Conservation (phyloP, 768 basidiomycete species). For the Rhodocollybia butyracea region DNA sequence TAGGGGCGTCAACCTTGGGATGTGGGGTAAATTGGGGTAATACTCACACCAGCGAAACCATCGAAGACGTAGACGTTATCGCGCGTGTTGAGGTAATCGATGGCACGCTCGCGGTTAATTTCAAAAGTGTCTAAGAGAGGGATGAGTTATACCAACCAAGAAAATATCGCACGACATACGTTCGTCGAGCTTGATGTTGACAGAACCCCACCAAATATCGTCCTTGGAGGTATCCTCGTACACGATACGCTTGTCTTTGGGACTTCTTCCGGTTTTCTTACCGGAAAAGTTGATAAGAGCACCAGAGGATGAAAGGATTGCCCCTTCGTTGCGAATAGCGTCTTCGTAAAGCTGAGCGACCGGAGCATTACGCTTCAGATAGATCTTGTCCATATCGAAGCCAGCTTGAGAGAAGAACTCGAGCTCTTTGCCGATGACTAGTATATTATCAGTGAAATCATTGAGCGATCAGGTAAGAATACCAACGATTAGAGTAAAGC, state of each 20-base stretch:
- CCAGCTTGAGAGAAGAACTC: conserved; percentile 98
- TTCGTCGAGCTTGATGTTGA: conserved; percentile 99
- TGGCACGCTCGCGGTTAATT: conserved; percentile 97
- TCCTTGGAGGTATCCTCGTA: conserved; percentile 96
- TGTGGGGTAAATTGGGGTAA: neutral
- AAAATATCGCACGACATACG: conserved; percentile 30
- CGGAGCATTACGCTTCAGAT: conserved; percentile 91
- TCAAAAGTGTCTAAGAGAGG: conserved; percentile 81
- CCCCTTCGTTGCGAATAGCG: conserved; percentile 97
- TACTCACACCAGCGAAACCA: conserved; percentile 81
- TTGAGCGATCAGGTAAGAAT: neutral
- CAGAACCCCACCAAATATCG: conserved; percentile 98
- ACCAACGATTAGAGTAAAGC: conserved; percentile 54
- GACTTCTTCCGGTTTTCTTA: conserved; percentile 96
- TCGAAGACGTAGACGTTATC: conserved; percentile 99
- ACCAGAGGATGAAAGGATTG: conserved; percentile 93
- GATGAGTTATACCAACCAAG: conserved; percentile 7
- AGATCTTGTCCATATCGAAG: conserved; percentile 97
- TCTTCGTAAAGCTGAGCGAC: conserved; percentile 94
- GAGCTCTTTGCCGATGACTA: conserved; percentile 90
- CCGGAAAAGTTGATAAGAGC: conserved; percentile 99
- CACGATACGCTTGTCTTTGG: conserved; percentile 99
- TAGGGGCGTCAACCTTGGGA: conserved; percentile 10
- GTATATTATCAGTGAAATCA: neutral
- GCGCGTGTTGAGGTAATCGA: conserved; percentile 97